phyloP scores from a whole-genome alignment of 1,139 yeast genomes.

The Yarrowia galli region DNA sequence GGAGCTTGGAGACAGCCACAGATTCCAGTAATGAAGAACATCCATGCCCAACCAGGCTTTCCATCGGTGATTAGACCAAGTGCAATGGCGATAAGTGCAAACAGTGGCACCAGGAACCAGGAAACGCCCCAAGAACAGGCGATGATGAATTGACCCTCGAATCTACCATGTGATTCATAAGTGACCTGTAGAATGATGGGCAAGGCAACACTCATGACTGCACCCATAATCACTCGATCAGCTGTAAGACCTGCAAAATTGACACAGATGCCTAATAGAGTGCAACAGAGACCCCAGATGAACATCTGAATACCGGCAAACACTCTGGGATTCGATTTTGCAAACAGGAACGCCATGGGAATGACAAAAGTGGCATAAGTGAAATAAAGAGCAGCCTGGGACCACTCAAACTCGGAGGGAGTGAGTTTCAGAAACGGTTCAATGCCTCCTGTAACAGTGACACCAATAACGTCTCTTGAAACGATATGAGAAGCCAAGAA shows the following conservation, averaged over 20 bases:
- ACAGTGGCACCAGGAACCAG: constrained; percentile 17
- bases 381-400: constrained; percentile 13
- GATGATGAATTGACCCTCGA: constrained; percentile 7
- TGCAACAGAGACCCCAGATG: constrained; percentile 16
- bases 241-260: constrained; percentile 11
- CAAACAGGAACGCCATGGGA: constrained; percentile 8
- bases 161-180: constrained; percentile 8
- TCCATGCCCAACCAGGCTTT: constrained; percentile 25
- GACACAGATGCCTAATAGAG: not conserved
- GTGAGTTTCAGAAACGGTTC: constrained; percentile 8
- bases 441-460: not conserved
- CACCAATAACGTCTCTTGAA: constrained; percentile 10
- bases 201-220: not conserved
- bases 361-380: constrained; percentile 3
- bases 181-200: not conserved
- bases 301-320: constrained; percentile 24
- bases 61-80: constrained; percentile 18
- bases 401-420: constrained; percentile 5
- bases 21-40: constrained; percentile 26
- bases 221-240: constrained; percentile 22
- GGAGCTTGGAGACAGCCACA: constrained; percentile 28
- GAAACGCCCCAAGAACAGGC: constrained; percentile 14
- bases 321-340: constrained; percentile 3
- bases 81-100: constrained; percentile 23
- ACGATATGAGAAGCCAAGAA: constrained; percentile 16